Evolutionary conservation across 345 rosid species (phyloP), one percentile per base, ranked within the genome.

Genomic region (Sonneratia caseolaris): DNA sequence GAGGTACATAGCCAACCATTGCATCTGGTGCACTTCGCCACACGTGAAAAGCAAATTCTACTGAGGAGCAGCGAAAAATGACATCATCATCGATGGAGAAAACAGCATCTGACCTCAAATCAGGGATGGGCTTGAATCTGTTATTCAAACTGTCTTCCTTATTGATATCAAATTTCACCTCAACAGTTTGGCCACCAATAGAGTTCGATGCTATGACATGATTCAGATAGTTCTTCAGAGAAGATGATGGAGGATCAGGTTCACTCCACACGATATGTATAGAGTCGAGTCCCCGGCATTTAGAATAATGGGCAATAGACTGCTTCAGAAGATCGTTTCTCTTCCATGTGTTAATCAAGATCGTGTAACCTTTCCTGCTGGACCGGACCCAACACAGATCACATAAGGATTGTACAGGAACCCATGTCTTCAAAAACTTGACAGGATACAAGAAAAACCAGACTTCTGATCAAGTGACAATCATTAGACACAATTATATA

Each of bases 191-290:
- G 62, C 77, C 80, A 42, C 82, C 80, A 79, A 74, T 76, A 8
- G 90, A 84, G 35, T 86, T 88, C 51, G 73, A 82, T 78, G 75
- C 72, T 0, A 86, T 35, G 73, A 86, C 76, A 4, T 71, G 83
- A 56, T 83, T 78, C 64, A 94, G 80, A 73, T 70, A 81, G 71
- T 77, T 73, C 56, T 78, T 72, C 71, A 94, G 96, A 69, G 87
- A 87, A 49, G 84, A 84, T 12, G 97, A 84, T 40, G 98, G 98
- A 81, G 95, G 95, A 69, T 83, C 81, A 40, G 97, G 98, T 78
- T 94, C 98, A 70, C 97, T 94, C 98, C 98, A 94, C n/a, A 94
- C 90, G 65, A 94, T 80, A 79, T 91, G 98, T 64, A 94, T 83
- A 42, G 98, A 91, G 51, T 86, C 84, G 35, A 94, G 91, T 73